Conservation (phyloP, 2,329 filamentous ascomycete genomes). For the Cladophialophora bantiana region DNA sequence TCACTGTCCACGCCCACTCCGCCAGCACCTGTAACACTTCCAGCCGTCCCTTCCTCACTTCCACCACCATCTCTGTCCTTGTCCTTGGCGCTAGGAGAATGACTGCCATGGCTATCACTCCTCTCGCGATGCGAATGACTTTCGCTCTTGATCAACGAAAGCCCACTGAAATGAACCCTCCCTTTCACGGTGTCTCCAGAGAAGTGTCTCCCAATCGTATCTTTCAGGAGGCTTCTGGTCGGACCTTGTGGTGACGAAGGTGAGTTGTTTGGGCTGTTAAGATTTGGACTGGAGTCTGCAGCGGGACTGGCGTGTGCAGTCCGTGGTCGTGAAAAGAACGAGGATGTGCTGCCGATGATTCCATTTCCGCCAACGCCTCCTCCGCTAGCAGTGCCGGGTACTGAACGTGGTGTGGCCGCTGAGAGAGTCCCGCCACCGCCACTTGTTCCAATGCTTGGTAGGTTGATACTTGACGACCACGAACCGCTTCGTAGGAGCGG, state of each 20-base stretch:
- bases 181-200: constrained; percentile 33
- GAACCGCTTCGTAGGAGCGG: constrained; percentile 30
- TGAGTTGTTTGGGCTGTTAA: constrained; percentile 6
- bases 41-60: background rate
- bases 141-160: constrained; percentile 28
- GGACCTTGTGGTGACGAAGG: constrained; percentile 23
- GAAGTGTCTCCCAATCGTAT: constrained; percentile 39
- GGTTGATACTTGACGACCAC: constrained; percentile 28
- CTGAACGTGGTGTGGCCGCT: background rate
- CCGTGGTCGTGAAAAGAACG: constrained; percentile 8
- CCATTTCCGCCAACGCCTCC: background rate
- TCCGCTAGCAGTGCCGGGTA: constrained; percentile 7
- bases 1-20: constrained; percentile 25
- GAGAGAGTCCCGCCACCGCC: background rate
- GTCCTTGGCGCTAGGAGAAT: constrained; percentile 31
- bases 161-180: constrained; percentile 33
- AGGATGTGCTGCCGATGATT: constrained; percentile 1
- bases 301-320: constrained; percentile 12
- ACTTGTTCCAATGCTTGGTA: constrained; percentile 6
- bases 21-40: constrained; percentile 1
- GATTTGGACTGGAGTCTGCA: background rate
- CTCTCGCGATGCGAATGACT: constrained; percentile 42
- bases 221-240: constrained; percentile 33
- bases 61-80: constrained; percentile 4
- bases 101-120: constrained; percentile 23